A percentile compares a stretch with the other conserved stretches of the same genome.
phyloP scores from a whole-genome alignment of 2,329 filamentous ascomycete species.

The Phialocephala subalpina region DNA sequence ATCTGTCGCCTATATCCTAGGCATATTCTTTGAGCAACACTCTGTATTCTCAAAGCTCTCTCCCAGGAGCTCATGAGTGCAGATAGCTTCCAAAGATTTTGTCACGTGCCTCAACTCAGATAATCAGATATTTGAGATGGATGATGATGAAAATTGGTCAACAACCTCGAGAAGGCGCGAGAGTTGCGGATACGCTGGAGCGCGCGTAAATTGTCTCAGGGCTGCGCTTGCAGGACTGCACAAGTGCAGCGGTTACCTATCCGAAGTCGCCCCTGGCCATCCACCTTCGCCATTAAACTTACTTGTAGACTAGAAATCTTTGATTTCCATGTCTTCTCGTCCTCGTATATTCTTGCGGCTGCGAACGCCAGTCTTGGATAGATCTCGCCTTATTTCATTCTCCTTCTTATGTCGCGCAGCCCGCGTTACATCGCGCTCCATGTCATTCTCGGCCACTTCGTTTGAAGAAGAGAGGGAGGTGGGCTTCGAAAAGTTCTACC shows the following conservation, averaged over 20 bases:
- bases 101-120: too few relatives aligned
- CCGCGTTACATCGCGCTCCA: constrained; percentile 31
- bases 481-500: constrained; percentile 37
- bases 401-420: constrained; percentile 30
- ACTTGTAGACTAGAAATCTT: constrained; percentile 4
- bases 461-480: constrained; percentile 37
- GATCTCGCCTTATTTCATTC: constrained; percentile 32
- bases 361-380: constrained; percentile 33
- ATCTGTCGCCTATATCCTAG: too few relatives aligned
- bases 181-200: background rate
- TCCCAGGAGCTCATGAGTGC: too few relatives aligned
- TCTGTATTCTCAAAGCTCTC: too few relatives aligned
- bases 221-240: too few relatives aligned
- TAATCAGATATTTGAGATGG: too few relatives aligned
- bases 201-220: too few relatives aligned
- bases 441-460: constrained; percentile 31
- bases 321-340: constrained; percentile 23
- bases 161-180: too few relatives aligned
- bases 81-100: too few relatives aligned
- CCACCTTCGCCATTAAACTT: constrained; percentile 8
- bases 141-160: too few relatives aligned
- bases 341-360: constrained; percentile 32
- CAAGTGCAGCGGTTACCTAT: constrained; percentile 1
- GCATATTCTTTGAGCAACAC: too few relatives aligned
- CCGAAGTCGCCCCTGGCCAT: constrained; percentile 1